phyloP scores from a whole-genome alignment of 2,329 filamentous ascomycete species.

The Lecanoromycetidae sp. region DNA sequence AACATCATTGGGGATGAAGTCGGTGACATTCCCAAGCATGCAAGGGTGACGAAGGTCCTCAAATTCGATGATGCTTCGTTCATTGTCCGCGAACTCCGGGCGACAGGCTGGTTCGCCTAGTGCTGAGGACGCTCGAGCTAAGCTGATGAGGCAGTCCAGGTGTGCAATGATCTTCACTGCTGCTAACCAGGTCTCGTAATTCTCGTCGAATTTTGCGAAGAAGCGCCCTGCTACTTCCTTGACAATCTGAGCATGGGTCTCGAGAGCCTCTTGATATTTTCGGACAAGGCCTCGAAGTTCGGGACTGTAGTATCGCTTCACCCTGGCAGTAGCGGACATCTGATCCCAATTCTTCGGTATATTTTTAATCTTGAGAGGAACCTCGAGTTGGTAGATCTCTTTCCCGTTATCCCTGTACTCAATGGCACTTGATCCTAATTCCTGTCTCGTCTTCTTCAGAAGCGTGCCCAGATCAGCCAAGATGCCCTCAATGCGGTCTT shows the following conservation, averaged over 20 bases:
- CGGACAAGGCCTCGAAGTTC: slow-evolving; percentile 74
- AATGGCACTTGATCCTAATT: slow-evolving; percentile 61
- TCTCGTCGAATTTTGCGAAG: slow-evolving; percentile 74
- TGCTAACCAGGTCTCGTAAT: slow-evolving; percentile 74
- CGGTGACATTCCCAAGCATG: slow-evolving; percentile 75
- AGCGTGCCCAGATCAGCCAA: slow-evolving; percentile 60
- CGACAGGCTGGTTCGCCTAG: slow-evolving; percentile 81
- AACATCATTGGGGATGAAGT: slow-evolving; percentile 95
- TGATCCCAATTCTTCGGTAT: slow-evolving; percentile 83
- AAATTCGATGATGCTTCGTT: slow-evolving; percentile 82
- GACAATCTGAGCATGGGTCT: slow-evolving; percentile 81
- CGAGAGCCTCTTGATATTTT: slow-evolving; percentile 82
- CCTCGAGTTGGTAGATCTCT: slow-evolving; percentile 92
- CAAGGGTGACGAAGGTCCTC: slow-evolving; percentile 88
- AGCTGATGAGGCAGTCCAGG: slow-evolving; percentile 85
- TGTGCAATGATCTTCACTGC: slow-evolving; percentile 86
- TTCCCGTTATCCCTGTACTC: slow-evolving; percentile 82
- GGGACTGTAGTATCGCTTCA: slow-evolving; percentile 88
- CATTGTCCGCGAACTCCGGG: slow-evolving; percentile 72
- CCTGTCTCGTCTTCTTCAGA: slow-evolving; percentile 56
- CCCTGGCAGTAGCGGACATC: slow-evolving; percentile 83
- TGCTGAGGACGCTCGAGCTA: slow-evolving; percentile 75
- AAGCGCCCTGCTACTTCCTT: slow-evolving; percentile 76
- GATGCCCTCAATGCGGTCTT: slow-evolving; percentile 63
- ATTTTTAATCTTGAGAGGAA: slow-evolving; percentile 68